phyloP scores from a whole-genome alignment of 2,329 filamentous ascomycete genomes.

The Beauveria sp. region DNA sequence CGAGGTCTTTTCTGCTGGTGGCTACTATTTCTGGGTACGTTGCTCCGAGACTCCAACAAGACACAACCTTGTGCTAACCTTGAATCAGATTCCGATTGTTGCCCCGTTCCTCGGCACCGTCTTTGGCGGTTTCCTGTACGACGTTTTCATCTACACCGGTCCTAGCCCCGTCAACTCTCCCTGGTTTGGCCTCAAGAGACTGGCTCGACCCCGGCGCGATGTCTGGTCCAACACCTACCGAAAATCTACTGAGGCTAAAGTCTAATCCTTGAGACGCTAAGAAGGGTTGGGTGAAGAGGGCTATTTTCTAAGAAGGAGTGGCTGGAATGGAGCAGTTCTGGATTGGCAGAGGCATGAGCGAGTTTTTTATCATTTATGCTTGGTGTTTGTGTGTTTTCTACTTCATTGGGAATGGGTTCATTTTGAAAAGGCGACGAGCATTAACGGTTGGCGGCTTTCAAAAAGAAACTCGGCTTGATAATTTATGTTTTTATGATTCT shows the following conservation, averaged over 20 bases:
- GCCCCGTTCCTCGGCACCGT: conserved; percentile 58
- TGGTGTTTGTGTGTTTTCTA: background rate
- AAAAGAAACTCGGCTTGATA: background rate
- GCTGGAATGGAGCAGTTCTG: conserved; percentile 5
- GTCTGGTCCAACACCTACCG: conserved; percentile 30
- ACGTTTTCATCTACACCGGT: conserved; percentile 61
- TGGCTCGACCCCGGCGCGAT: conserved; percentile 29
- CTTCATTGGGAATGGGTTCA: background rate
- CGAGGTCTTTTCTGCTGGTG: conserved; percentile 59
- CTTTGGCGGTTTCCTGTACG: conserved; percentile 60
- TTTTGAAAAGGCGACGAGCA: background rate
- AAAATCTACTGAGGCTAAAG: conserved; percentile 16
- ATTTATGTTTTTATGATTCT: background rate
- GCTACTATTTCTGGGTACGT: conserved; percentile 65
- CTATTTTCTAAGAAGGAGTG: background rate
- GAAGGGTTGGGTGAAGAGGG: background rate
- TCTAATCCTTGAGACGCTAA: background rate
- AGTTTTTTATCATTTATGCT: background rate
- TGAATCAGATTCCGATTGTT: conserved; percentile 58
- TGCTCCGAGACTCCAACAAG: conserved; percentile 1
- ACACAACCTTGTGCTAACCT: background rate
- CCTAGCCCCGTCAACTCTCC: conserved; percentile 63
- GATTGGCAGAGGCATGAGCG: background rate
- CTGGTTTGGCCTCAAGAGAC: conserved; percentile 51
- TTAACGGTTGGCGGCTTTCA: background rate